A percentile compares a stretch with the other conserved stretches of the same genome.
phyloP scores from a whole-genome alignment of 73 alveolate genomes.

The Tetrahymena elliotti region DNA sequence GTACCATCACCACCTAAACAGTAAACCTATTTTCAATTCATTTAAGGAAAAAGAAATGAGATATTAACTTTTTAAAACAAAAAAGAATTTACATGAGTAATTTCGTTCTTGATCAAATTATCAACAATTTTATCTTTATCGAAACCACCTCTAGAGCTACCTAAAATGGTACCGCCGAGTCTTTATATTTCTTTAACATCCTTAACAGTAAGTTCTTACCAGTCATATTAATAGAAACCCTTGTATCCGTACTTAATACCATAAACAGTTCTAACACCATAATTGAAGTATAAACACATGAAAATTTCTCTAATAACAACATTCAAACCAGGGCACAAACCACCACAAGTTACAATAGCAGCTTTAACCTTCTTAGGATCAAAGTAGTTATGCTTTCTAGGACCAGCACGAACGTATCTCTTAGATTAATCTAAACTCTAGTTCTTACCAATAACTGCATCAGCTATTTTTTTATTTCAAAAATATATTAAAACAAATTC shows the following conservation, averaged over 20 bases:
- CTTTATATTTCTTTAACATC: slow-evolving; percentile 83
- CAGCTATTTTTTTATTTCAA: neutral
- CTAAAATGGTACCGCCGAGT: slow-evolving; percentile 93
- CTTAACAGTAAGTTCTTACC: slow-evolving; percentile 70
- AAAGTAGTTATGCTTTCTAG: slow-evolving; percentile 79
- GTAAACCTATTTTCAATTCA: slow-evolving; percentile 25
- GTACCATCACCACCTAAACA: slow-evolving; percentile 99
- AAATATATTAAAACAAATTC: neutral
- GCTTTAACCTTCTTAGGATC: slow-evolving; percentile 87
- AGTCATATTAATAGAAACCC: slow-evolving; percentile 82
- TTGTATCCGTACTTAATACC: slow-evolving; percentile 94
- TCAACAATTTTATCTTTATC: slow-evolving; percentile 74
- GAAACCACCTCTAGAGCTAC: slow-evolving; percentile 88
- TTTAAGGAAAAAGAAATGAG: neutral
- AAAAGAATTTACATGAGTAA: slow-evolving; percentile 48
- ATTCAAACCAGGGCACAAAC: slow-evolving; percentile 98
- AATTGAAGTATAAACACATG: slow-evolving; percentile 86
- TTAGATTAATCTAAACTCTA: slow-evolving; percentile 30
- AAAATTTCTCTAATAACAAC: slow-evolving; percentile 96
- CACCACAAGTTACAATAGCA: slow-evolving; percentile 98
- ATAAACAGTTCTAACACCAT: slow-evolving; percentile 79
- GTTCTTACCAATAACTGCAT: slow-evolving; percentile 37
- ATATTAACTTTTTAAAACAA: neutral
- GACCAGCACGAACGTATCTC: slow-evolving; percentile 85
- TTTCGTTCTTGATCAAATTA: slow-evolving; percentile 52